Conservation (phyloP, 352 stramenopile species). For the Phytophthora sansomeana region DNA sequence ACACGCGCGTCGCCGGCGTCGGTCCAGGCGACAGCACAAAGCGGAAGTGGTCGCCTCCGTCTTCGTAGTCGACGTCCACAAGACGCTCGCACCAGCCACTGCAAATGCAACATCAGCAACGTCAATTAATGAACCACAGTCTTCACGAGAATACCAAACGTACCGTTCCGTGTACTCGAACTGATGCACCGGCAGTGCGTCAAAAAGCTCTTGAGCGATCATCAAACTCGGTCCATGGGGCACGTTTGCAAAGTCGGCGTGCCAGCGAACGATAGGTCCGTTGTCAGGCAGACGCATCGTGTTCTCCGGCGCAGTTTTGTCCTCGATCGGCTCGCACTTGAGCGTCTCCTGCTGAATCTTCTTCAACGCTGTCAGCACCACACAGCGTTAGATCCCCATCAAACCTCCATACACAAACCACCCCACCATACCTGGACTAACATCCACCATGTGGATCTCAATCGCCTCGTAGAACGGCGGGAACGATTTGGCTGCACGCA, state of each 20-base stretch:
- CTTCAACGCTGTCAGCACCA: constrained; percentile 64
- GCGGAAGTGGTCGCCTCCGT: constrained; percentile 89
- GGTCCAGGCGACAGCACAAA: constrained; percentile 94
- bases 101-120: constrained; percentile 6
- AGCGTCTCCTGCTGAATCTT: constrained; percentile 92
- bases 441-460: constrained; percentile 93
- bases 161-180: constrained; percentile 94
- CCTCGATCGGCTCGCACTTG: constrained; percentile 50
- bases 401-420: background rate
- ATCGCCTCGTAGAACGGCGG: constrained; percentile 87
- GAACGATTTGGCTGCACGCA: constrained; percentile 91
- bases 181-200: constrained; percentile 94
- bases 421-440: constrained; percentile 68
- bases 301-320: constrained; percentile 35
- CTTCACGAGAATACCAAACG: constrained; percentile 2
- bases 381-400: background rate
- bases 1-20: constrained; percentile 92
- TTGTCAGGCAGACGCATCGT: constrained; percentile 60
- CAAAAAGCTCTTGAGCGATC: constrained; percentile 95
- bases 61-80: constrained; percentile 91
- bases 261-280: constrained; percentile 80
- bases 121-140: background rate
- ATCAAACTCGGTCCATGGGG: constrained; percentile 87
- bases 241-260: constrained; percentile 85
- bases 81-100: constrained; percentile 95